phyloP scores from a whole-genome alignment of 306 rosid species.

The Cicer chorassanicum region DNA sequence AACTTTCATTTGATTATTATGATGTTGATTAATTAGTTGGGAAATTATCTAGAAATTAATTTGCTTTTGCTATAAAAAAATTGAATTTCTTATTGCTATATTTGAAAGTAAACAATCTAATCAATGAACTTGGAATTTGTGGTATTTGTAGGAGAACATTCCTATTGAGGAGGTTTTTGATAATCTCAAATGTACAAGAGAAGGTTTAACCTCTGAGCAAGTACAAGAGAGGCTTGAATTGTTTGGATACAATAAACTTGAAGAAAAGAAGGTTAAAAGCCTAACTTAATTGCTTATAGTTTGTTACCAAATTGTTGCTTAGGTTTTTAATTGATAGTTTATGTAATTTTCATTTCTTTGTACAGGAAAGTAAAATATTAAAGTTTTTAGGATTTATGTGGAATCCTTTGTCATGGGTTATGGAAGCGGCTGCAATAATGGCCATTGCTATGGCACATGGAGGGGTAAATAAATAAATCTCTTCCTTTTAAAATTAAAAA shows the following conservation, averaged over 20 bases:
- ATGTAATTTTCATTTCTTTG: neutral
- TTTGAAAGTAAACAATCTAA: neutral
- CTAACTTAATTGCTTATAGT: slow-evolving; percentile 19
- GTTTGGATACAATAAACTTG: slow-evolving; percentile 78
- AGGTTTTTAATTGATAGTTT: slow-evolving; percentile 15
- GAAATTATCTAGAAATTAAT: neutral
- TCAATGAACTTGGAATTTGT: slow-evolving; percentile 41
- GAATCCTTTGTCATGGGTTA: slow-evolving; percentile 92
- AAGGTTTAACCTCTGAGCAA: slow-evolving; percentile 64
- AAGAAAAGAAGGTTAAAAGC: slow-evolving; percentile 69
- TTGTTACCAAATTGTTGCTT: slow-evolving; percentile 16
- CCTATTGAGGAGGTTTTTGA: slow-evolving; percentile 73
- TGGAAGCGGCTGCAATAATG: slow-evolving; percentile 86
- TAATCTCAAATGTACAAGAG: slow-evolving; percentile 60
- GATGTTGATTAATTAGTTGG: slow-evolving; percentile 7
- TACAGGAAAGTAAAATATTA: slow-evolving; percentile 66
- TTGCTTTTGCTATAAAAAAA: neutral
- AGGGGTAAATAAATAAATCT: slow-evolving; percentile 53
- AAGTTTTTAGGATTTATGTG: slow-evolving; percentile 85
- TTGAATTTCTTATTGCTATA: slow-evolving; percentile 5
- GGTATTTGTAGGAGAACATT: slow-evolving; percentile 65
- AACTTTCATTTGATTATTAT: neutral
- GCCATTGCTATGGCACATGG: slow-evolving; percentile 73
- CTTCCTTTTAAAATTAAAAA: neutral
- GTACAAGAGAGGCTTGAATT: slow-evolving; percentile 60